These are phyloP conservation scores for Populus deltoides DNA, from an alignment of 345 rosid species.

Conservation along the genomic window DNA sequence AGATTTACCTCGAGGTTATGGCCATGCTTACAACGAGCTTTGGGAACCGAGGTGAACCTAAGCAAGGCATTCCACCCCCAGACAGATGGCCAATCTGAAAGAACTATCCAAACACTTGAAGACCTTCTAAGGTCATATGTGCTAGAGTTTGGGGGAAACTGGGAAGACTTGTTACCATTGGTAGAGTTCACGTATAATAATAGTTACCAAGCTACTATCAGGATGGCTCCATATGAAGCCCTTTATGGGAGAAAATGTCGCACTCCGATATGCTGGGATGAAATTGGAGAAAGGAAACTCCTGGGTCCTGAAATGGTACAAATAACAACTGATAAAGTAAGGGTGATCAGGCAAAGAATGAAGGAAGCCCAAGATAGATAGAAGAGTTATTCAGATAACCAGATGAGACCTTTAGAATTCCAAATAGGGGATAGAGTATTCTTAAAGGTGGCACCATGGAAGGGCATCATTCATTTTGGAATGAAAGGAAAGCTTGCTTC, in stretches of 20 bases:
- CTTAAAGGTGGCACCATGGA: background rate
- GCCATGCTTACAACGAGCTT: background rate
- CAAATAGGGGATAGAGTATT: background rate
- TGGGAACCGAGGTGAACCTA: background rate
- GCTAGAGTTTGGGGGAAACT: background rate
- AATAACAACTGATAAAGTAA: background rate
- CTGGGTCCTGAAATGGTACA: background rate
- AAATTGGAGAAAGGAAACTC: background rate
- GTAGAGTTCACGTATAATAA: background rate
- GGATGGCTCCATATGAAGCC: background rate
- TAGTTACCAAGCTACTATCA: background rate
- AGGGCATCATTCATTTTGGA: background rate
- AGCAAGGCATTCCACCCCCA: background rate
- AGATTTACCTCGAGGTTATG: background rate
- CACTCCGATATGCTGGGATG: background rate
- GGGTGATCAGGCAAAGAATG: background rate
- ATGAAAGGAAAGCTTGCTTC: too few relatives aligned
- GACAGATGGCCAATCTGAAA: background rate
- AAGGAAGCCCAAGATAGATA: background rate
- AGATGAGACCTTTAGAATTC: background rate
- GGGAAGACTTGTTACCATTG: background rate
- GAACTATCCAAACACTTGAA: background rate
- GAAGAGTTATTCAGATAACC: background rate
- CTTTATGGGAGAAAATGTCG: background rate
- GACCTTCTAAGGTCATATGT: background rate